Evolutionary conservation across 306 rosid genomes (phyloP).

Genomic region (Dalbergia cultrata): DNA sequence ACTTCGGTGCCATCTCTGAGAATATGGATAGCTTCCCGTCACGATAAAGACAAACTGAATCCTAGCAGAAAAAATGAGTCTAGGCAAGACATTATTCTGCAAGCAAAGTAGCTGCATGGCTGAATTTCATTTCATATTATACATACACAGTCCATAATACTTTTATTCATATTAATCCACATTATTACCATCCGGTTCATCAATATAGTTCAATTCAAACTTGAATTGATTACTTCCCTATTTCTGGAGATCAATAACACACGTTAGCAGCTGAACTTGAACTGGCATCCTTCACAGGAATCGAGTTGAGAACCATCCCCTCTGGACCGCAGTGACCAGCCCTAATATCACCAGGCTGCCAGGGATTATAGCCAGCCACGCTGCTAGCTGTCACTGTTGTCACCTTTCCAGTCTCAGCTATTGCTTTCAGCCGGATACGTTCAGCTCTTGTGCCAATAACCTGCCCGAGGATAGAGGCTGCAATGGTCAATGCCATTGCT

Average conservation of each 20-base stretch:
- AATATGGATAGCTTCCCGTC: slow-evolving; percentile 19
- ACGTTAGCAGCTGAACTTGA: slow-evolving; percentile 56
- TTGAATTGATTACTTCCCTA: slow-evolving; percentile 36
- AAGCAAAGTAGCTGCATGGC: slow-evolving; percentile 28
- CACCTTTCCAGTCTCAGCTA: slow-evolving; percentile 59
- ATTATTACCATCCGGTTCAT: slow-evolving; percentile 31
- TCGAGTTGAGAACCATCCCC: slow-evolving; percentile 57
- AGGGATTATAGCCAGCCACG: slow-evolving; percentile 35
- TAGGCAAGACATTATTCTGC: slow-evolving; percentile 11
- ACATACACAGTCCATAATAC: slow-evolving; percentile 25
- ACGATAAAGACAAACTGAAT: neutral
- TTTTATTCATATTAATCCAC: slow-evolving; percentile 31
- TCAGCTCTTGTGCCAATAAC: slow-evolving; percentile 88
- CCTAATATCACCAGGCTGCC: slow-evolving; percentile 43
- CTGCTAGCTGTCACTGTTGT: slow-evolving; percentile 43
- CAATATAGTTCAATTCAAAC: slow-evolving; percentile 32
- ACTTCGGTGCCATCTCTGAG: neutral
- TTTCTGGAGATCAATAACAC: slow-evolving; percentile 54
- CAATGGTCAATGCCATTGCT: slow-evolving; percentile 85
- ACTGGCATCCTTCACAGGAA: slow-evolving; percentile 52
- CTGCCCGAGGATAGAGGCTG: slow-evolving; percentile 85
- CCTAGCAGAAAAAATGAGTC: slow-evolving; percentile 23
- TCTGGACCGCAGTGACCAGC: slow-evolving; percentile 58
- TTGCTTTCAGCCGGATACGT: slow-evolving; percentile 66
- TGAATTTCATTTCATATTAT: slow-evolving; percentile 24